phyloP scores from a whole-genome alignment of 2,329 filamentous ascomycete genomes.

The Sodiomyces alkalinus region DNA sequence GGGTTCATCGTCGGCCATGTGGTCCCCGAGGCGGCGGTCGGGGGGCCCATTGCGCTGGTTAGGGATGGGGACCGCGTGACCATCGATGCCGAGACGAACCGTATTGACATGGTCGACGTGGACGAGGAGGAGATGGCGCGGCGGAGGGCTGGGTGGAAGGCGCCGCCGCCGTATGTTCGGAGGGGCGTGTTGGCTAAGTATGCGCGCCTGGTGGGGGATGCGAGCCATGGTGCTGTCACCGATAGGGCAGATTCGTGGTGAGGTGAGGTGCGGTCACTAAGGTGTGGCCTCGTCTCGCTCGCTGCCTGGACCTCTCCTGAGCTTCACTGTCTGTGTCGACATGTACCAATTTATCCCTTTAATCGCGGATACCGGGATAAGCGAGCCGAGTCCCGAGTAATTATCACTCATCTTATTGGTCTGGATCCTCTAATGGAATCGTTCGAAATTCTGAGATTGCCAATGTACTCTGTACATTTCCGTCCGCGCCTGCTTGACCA shows the following conservation, averaged over 20 bases:
- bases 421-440: no score
- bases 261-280: conserved; percentile 4
- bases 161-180: conserved; percentile 57
- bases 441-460: no score
- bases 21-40: conserved; percentile 75
- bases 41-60: conserved; percentile 77
- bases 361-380: no score
- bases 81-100: conserved; percentile 72
- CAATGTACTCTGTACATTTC: no score
- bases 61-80: conserved; percentile 67
- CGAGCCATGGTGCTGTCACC: conserved; percentile 80
- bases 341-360: no score
- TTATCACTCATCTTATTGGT: no score
- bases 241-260: conserved; percentile 31
- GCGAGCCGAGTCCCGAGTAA: no score
- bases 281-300: no score
- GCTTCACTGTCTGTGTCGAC: no score
- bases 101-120: conserved; percentile 49
- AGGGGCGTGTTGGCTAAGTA: conserved; percentile 86
- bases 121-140: conserved; percentile 53
- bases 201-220: conserved; percentile 73
- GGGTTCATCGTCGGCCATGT: conserved; percentile 93
- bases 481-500: no score
- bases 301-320: no score
- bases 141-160: conserved; percentile 51